Percentiles rank a stretch among this genome's conserved stretches.
These are phyloP conservation scores for Penicillium crystallinum DNA, from an alignment of 495 filamentous ascomycete genomes.

Conservation along the genomic window DNA sequence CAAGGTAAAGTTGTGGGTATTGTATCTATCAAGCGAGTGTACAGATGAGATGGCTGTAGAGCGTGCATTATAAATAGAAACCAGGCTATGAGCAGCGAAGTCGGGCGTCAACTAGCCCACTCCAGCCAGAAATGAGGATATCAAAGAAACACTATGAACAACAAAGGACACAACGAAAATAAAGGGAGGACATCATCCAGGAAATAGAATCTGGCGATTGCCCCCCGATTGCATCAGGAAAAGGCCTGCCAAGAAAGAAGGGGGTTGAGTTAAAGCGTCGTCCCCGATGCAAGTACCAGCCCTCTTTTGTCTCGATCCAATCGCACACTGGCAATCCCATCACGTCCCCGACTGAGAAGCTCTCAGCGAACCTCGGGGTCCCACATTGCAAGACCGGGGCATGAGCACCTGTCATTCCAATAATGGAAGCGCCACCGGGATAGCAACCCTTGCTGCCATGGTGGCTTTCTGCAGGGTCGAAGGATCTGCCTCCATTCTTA, in stretches of 20 bases:
- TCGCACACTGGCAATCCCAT: neutral
- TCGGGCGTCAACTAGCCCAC: neutral
- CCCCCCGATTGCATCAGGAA: neutral
- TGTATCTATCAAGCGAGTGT: slow-evolving; percentile 31
- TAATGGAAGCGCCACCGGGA: neutral
- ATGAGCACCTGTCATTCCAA: neutral
- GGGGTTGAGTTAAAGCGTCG: slow-evolving; percentile 4
- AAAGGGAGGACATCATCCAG: neutral
- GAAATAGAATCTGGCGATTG: neutral
- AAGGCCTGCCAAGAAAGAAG: slow-evolving; percentile 23
- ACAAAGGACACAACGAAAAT: neutral
- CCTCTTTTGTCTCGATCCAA: neutral
- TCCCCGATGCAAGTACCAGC: neutral
- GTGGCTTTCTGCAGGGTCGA: slow-evolving; percentile 1
- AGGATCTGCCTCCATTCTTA: neutral
- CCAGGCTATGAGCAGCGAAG: neutral
- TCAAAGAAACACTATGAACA: neutral
- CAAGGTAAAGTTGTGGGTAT: slow-evolving; percentile 27
- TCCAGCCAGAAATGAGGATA: neutral
- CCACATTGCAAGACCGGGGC: neutral
- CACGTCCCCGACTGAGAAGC: neutral
- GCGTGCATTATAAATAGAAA: slow-evolving; percentile 15
- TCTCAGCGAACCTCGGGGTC: neutral
- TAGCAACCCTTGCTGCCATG: neutral
- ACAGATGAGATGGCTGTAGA: slow-evolving; percentile 23